Evolutionary conservation across 2,329 filamentous ascomycete genomes (phyloP), one percentile per base, ranked within the genome.

Genomic region (Nemania diffusa): DNA sequence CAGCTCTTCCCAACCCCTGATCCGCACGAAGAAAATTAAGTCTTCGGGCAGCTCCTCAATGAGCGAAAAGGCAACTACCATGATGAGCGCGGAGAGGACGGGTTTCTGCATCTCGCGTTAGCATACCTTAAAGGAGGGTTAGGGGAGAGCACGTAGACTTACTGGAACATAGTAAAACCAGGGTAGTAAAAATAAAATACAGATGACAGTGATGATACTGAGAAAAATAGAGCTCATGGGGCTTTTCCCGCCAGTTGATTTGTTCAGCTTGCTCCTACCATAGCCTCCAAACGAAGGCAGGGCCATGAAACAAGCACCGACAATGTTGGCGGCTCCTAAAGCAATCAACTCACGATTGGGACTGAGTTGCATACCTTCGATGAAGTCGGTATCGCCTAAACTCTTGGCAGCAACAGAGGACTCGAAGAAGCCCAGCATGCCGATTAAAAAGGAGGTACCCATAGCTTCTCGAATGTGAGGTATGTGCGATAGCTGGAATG

Each of bases 161-260:
- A 96, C 93, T n/a, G 96, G 96, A 53, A 99, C 87, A 78, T 94
- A 98, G 82, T 97, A 97, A 74, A 99, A 95, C 78, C 94, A 97
- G 0, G 95, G 94, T 29, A 98, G 82, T 52, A 98, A 82, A 75
- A 93, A 96, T 46, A 93, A 77, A 53, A 97, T 91, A 75, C 91
- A 93, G 55, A 97, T 80, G 24, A 97, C 82, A 0, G 95, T 93
- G 73, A 98, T 92, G 48, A 94, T 71, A 68, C 92, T 94, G 62
- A 99, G 81, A 57, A 98, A 88, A 42, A 99, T 88, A 70, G 92
- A 97, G 80, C 92, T 96, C 92, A 98, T 97, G 0, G 95, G 95
- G 1, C 92, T 97, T 78, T 91, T 92, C 32, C 93, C 95, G 40
- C 96, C 96, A 1, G 96, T 98, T 57, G 92, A 92, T 71, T 91